Percentiles rank a stretch among this genome's conserved stretches.
Evolutionary conservation across 1,139 yeast species (phyloP).

Genomic region (Kurtzmaniella quercitrusa): DNA sequence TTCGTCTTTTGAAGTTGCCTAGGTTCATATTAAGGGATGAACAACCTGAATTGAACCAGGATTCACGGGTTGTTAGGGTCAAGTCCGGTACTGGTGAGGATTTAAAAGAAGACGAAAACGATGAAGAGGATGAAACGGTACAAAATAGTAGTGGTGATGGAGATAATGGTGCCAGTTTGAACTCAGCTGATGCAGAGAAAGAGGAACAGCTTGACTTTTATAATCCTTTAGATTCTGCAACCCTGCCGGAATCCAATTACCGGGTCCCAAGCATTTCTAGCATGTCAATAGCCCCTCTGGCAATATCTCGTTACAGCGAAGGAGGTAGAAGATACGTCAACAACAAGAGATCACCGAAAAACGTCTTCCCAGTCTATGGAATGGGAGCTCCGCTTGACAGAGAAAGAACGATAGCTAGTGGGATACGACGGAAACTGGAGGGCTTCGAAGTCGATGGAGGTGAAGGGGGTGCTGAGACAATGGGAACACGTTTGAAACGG

Average conservation of each 20-base stretch:
- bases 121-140: slow-evolving; percentile 8
- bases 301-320: slow-evolving; percentile 4
- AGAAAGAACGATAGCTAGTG: slow-evolving; percentile 55
- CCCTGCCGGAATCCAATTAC: background rate
- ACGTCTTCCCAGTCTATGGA: slow-evolving; percentile 74
- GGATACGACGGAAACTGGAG: slow-evolving; percentile 9
- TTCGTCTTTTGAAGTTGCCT: slow-evolving; percentile 56
- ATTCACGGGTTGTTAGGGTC: slow-evolving; percentile 68
- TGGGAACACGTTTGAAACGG: slow-evolving; percentile 25
- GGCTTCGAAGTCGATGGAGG: slow-evolving; percentile 5
- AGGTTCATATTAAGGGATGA: slow-evolving; percentile 68
- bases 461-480: slow-evolving; percentile 20
- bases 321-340: background rate
- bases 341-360: slow-evolving; percentile 54
- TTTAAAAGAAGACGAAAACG: slow-evolving; percentile 10
- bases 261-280: slow-evolving; percentile 8
- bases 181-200: background rate
- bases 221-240: slow-evolving; percentile 1
- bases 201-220: background rate
- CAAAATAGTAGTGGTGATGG: slow-evolving; percentile 7
- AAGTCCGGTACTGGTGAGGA: slow-evolving; percentile 6
- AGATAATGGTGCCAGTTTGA: slow-evolving; percentile 2
- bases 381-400: slow-evolving; percentile 61
- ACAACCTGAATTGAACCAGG: slow-evolving; percentile 72
- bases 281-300: slow-evolving; percentile 9